A percentile compares a stretch with the other conserved stretches of the same genome.
Evolutionary conservation across 1,284 basidiomycete species (phyloP).

Genomic region (Trametes pubescens): DNA sequence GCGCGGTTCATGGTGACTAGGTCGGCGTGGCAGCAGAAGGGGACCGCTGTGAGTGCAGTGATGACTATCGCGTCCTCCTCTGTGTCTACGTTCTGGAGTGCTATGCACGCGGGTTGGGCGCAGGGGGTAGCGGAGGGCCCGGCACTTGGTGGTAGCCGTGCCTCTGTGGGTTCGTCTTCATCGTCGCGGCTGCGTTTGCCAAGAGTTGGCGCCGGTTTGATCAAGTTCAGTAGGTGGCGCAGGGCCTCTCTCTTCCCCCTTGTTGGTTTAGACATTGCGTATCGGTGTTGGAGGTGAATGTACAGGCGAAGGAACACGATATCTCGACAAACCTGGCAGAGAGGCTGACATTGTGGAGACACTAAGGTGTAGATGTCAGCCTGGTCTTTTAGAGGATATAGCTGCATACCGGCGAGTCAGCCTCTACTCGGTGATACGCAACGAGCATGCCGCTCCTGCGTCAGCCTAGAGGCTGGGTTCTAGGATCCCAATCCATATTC

Average conservation of each 20-base stretch:
- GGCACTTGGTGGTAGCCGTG: not conserved
- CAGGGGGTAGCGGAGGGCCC: not conserved
- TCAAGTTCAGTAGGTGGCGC: slow-evolving; percentile 33
- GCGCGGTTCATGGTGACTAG: slow-evolving; percentile 60
- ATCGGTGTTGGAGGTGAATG: not conserved
- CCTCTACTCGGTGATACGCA: too few relatives aligned
- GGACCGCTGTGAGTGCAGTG: slow-evolving; percentile 56
- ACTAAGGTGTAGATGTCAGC: too few relatives aligned
- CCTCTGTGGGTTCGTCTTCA: slow-evolving; percentile 9
- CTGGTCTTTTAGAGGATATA: too few relatives aligned
- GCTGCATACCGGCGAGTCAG: too few relatives aligned
- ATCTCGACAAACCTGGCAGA: too few relatives aligned
- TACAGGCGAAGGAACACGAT: too few relatives aligned
- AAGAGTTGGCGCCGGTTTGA: slow-evolving; percentile 33
- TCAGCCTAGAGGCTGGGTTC: too few relatives aligned
- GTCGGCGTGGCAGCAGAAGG: slow-evolving; percentile 71
- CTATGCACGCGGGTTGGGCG: slow-evolving; percentile 13
- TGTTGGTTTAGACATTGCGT: slow-evolving; percentile 18
- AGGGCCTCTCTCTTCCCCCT: slow-evolving; percentile 25
- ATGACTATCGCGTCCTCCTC: slow-evolving; percentile 62
- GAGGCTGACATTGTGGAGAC: too few relatives aligned
- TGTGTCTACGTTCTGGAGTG: slow-evolving; percentile 58
- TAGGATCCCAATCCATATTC: too few relatives aligned
- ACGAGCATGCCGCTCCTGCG: too few relatives aligned
- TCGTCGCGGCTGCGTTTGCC: slow-evolving; percentile 36